Conservation (phyloP, 805 yeast species). For the Pichia kluyveri region DNA sequence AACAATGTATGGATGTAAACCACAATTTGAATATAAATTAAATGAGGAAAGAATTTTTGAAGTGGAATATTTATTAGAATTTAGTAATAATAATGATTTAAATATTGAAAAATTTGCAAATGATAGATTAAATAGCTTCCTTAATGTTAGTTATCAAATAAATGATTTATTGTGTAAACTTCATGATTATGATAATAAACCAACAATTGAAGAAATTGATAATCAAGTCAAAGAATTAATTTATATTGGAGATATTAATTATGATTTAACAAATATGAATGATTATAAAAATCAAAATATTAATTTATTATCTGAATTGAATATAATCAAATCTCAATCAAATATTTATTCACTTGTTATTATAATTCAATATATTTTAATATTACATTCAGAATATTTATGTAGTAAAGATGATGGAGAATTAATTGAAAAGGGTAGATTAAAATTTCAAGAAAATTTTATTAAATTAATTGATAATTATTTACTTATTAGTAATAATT, state of each 20-base stretch:
- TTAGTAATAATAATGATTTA: conserved; percentile 10
- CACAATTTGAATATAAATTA: conserved; percentile 10
- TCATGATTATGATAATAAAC: conserved; percentile 13
- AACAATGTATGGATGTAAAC: conserved; percentile 16
- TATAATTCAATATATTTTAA: conserved; percentile 11
- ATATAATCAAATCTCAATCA: conserved; percentile 2
- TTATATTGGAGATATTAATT: conserved; percentile 1
- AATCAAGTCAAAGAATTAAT: conserved; percentile 9
- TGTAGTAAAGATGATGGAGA: background rate
- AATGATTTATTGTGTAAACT: conserved; percentile 15
- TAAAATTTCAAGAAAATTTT: background rate
- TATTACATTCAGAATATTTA: conserved; percentile 12
- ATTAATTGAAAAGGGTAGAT: background rate
- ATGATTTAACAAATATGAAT: background rate
- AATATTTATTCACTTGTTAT: conserved; percentile 3
- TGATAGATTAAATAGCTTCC: conserved; percentile 14
- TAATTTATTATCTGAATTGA: conserved; percentile 3
- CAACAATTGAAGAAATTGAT: conserved; percentile 19
- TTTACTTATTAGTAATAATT: background rate
- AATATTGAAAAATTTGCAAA: conserved; percentile 15
- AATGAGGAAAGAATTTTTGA: conserved; percentile 13
- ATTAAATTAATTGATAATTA: background rate
- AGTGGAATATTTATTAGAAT: conserved; percentile 9
- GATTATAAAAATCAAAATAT: conserved; percentile 1
- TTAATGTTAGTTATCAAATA: conserved; percentile 12